Base-by-base conservation (phyloP, 352 stramenopile species). In the Lagenidium sp. region DNA sequence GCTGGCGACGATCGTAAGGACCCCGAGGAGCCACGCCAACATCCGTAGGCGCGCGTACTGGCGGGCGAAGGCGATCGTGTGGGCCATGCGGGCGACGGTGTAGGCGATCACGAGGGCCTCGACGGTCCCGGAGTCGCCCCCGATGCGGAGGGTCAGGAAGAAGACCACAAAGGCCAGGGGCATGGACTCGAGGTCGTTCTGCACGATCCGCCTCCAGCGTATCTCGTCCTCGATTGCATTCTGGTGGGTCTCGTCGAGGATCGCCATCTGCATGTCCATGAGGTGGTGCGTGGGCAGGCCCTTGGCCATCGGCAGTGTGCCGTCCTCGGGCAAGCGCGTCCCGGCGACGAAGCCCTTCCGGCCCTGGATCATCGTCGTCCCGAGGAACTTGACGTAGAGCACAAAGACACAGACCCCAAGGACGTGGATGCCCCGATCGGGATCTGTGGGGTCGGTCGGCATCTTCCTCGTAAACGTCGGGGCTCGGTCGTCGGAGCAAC, bases 361-460 rank as follows among this genome's bases (percentile, higher is more conserved):
- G 20, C 54, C 65, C 24, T 82, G 68, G 26, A 69, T 57, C 49
- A 76, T 73, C 18, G 63, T 63, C 16, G 64, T 63, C 3, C 24
- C 62, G 48, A 82, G 32, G 43, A 79, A 79, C 60, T 82, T 82
- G 66, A 75, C 32, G 54, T 81, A 85, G 29, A 82, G 64, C 35
- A 67, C 41, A 6, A 51, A 44, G 6, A 55, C 36, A 36, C 60
- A 71, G 18, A 68, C 18, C 25, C 36, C 38, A 12, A 67, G 44
- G 26, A 42, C 16, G 5, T 39, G 31, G 42, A 44, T n/a, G n/a
- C n/a, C n/a, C n/a, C n/a, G n/a, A n/a, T n/a, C n/a, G n/a, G n/a
- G n/a, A n/a, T n/a, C n/a, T n/a, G n/a, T n/a, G 23, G 3, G n/a
- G 20, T 11, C 36, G 40, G 5, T 36, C 25, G 40, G 26, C n/a